Evolutionary conservation across 2,329 filamentous ascomycete species (phyloP).

Genomic region (Colletotrichum sp.): DNA sequence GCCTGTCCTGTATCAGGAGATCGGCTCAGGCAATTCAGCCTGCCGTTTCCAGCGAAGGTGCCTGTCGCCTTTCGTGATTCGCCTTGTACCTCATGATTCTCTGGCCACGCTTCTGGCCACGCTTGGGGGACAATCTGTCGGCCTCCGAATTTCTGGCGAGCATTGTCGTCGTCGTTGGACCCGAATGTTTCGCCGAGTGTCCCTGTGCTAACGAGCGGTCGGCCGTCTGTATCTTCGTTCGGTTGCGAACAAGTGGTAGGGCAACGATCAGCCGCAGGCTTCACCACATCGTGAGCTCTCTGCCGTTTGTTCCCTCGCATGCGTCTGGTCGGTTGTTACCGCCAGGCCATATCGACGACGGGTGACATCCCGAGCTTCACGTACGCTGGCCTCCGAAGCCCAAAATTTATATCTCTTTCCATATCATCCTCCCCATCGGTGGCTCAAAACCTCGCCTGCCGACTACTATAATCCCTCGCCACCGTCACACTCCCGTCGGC

Average conservation of each 20-base stretch:
- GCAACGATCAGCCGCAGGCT: too few relatives aligned
- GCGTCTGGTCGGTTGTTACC: not conserved
- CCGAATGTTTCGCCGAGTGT: not conserved
- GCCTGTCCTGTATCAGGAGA: not conserved
- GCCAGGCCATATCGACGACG: too few relatives aligned
- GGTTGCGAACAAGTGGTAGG: not conserved
- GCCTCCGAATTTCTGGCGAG: not conserved
- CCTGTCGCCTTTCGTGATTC: not conserved
- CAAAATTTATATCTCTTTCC: not conserved
- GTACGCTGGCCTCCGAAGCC: too few relatives aligned
- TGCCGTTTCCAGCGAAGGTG: not conserved
- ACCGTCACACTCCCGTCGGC: constrained; percentile 19
- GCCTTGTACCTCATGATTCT: not conserved
- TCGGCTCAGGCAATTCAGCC: not conserved
- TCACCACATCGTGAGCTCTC: not conserved
- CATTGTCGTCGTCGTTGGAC: not conserved
- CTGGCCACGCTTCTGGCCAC: not conserved
- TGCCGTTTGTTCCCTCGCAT: not conserved
- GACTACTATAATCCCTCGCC: constrained; percentile 16
- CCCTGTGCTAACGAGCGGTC: not conserved
- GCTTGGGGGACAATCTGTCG: not conserved
- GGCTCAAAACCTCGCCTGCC: constrained; percentile 14
- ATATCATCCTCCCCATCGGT: not conserved
- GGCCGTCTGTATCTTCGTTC: not conserved
- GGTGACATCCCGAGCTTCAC: too few relatives aligned